Percentiles rank a stretch among this genome's conserved stretches.
These are phyloP conservation scores for Blepharisma japonicum DNA, from an alignment of 73 alveolate genomes.

Conservation along the genomic window DNA sequence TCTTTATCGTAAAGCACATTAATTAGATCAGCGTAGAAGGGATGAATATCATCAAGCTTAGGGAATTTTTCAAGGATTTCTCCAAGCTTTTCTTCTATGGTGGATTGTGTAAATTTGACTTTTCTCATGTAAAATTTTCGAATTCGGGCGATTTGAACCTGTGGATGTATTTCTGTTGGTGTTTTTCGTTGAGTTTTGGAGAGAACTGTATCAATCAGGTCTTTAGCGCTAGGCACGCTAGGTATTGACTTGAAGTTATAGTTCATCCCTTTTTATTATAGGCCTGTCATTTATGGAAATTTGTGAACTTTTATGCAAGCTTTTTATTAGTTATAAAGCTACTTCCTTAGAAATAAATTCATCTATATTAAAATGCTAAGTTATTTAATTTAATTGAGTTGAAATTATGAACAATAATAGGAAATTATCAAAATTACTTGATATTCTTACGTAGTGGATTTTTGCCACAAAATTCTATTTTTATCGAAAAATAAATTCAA, in stretches of 20 bases:
- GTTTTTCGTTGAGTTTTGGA: constrained; percentile 99
- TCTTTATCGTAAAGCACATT: constrained; percentile 99
- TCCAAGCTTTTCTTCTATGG: constrained; percentile 93
- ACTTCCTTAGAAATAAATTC: too few relatives aligned
- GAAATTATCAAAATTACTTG: too few relatives aligned
- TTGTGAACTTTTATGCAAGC: too few relatives aligned
- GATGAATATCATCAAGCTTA: constrained; percentile 99
- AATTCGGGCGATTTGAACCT: constrained; percentile 96
- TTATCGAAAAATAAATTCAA: too few relatives aligned
- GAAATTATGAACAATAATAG: too few relatives aligned
- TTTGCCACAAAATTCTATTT: too few relatives aligned
- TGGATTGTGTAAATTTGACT: constrained; percentile 96
- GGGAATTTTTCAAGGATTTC: constrained; percentile 98
- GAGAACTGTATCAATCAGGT: constrained; percentile 89
- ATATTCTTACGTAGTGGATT: too few relatives aligned
- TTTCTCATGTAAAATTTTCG: constrained; percentile 99
- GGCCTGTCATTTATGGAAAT: too few relatives aligned
- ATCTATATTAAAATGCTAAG: too few relatives aligned
- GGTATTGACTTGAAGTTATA: constrained; percentile 93
- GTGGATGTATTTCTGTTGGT: constrained; percentile 99
- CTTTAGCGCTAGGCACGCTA: constrained; percentile 88
- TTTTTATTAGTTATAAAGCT: too few relatives aligned
- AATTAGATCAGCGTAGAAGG: constrained; percentile 99
- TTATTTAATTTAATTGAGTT: too few relatives aligned
- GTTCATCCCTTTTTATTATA: constrained; percentile 52